Percentiles rank a stretch among this genome's conserved stretches.
Conservation (phyloP, 805 yeast genomes). For the Candida railenensis region DNA sequence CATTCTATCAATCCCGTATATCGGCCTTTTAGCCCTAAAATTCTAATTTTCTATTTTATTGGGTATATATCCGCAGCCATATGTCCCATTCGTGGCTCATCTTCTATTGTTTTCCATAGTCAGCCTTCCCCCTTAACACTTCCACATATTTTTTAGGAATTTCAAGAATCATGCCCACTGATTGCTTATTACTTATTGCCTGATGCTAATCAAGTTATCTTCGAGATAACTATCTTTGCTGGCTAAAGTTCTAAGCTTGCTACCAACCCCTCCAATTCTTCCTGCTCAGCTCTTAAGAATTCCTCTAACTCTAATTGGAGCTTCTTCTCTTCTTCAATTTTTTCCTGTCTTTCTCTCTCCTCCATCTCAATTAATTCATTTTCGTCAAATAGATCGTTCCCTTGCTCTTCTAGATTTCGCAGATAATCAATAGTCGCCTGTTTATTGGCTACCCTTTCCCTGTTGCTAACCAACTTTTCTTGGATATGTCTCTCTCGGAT, state of each 20-base stretch:
- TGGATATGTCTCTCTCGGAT: conserved; percentile 24
- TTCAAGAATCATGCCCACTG: too few species aligned
- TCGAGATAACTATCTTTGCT: too few species aligned
- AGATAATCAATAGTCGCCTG: conserved; percentile 15
- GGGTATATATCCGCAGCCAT: neutral
- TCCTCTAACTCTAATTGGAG: conserved; percentile 8
- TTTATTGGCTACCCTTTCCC: conserved; percentile 17
- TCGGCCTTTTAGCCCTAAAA: neutral
- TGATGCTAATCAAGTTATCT: neutral
- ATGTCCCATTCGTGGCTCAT: too few species aligned
- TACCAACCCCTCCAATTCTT: conserved; percentile 8
- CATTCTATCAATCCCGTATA: neutral
- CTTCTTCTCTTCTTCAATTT: conserved; percentile 6
- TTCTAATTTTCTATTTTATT: too few species aligned
- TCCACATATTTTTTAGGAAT: neutral
- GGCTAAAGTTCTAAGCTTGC: conserved; percentile 7
- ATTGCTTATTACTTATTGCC: neutral
- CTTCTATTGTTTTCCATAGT: too few species aligned
- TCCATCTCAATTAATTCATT: conserved; percentile 15
- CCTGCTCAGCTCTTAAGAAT: conserved; percentile 6
- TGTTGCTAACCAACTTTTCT: conserved; percentile 14
- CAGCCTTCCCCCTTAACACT: too few species aligned
- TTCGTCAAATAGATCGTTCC: conserved; percentile 13
- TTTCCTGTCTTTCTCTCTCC: conserved; percentile 21
- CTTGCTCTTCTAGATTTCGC: conserved; percentile 9